A percentile compares a stretch with the other conserved stretches of the same genome.
Conservation (phyloP, 2,329 filamentous ascomycete genomes). For the Trichoderma asperellum region DNA sequence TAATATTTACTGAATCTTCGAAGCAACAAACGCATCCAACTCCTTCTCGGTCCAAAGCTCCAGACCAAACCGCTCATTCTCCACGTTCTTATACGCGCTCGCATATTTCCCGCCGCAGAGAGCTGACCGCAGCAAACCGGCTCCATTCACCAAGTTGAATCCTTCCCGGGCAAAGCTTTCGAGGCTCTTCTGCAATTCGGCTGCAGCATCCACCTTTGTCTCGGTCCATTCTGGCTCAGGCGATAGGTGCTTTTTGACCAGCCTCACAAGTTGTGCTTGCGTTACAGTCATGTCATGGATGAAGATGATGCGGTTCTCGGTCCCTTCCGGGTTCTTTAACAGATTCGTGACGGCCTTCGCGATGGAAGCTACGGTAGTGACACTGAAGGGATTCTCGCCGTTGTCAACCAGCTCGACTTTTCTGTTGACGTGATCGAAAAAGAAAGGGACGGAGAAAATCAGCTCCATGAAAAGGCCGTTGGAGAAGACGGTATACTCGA, state of each 20-base stretch:
- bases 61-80: background rate
- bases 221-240: background rate
- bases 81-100: background rate
- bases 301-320: background rate
- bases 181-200: background rate
- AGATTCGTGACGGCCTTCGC: background rate
- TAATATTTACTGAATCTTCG: constrained; percentile 21
- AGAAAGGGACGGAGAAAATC: background rate
- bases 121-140: background rate
- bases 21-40: background rate
- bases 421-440: background rate
- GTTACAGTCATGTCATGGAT: background rate
- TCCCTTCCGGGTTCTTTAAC: background rate
- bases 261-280: background rate
- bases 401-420: background rate
- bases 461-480: background rate
- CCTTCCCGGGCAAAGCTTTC: background rate
- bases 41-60: background rate
- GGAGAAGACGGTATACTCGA: background rate
- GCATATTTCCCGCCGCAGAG: background rate
- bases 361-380: background rate
- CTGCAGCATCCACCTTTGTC: background rate
- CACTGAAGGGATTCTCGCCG: background rate
- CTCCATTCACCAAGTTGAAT: background rate
- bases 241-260: background rate